Percentiles rank a stretch among this genome's conserved stretches.
Conservation (phyloP, 768 basidiomycete genomes). For the Amanita rimosa region DNA sequence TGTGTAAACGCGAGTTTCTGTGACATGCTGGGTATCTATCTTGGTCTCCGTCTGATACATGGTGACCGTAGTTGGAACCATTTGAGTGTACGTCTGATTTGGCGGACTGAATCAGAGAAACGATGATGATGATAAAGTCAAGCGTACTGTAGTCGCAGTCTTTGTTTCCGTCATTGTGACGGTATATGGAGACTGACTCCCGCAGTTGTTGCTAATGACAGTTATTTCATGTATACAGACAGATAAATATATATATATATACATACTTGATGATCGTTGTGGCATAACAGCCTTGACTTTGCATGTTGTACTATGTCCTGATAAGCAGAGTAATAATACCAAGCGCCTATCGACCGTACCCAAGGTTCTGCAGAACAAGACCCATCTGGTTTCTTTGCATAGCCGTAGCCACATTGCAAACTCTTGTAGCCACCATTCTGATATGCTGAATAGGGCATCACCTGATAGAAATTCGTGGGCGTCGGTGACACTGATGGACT, state of each 20-base stretch:
- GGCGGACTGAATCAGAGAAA: not conserved
- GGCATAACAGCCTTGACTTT: slow-evolving; percentile 46
- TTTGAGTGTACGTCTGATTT: slow-evolving; percentile 17
- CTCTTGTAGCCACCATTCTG: slow-evolving; percentile 52
- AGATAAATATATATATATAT: not conserved
- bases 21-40: slow-evolving; percentile 28
- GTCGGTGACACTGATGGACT: slow-evolving; percentile 15
- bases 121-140: not conserved
- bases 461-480: slow-evolving; percentile 28
- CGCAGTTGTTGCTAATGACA: not conserved
- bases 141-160: slow-evolving; percentile 20
- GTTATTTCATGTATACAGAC: not conserved
- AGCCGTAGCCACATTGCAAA: slow-evolving; percentile 64
- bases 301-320: slow-evolving; percentile 21
- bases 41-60: slow-evolving; percentile 22
- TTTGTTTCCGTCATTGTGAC: slow-evolving; percentile 21
- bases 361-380: slow-evolving; percentile 44
- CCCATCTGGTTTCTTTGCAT: slow-evolving; percentile 42
- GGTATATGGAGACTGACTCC: slow-evolving; percentile 6
- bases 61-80: slow-evolving; percentile 33
- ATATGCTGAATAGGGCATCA: slow-evolving; percentile 53
- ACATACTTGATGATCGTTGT: slow-evolving; percentile 46
- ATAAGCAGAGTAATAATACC: slow-evolving; percentile 2
- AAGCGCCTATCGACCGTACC: slow-evolving; percentile 27
- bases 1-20: slow-evolving; percentile 35